phyloP scores from a whole-genome alignment of 306 rosid species.

The Cyclanthera cordifolia region DNA sequence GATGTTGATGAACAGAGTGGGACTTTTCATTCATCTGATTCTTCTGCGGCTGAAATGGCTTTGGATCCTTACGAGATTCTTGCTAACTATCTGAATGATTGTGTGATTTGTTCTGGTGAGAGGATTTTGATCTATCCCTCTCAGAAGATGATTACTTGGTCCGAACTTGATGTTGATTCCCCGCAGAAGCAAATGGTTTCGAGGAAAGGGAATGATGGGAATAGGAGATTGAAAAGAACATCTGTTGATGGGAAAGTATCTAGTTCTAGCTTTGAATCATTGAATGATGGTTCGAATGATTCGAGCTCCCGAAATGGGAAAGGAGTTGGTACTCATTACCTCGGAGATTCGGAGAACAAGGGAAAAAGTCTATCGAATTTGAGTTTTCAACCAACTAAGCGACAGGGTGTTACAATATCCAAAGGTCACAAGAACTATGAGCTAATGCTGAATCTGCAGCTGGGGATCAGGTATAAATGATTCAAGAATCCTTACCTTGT shows the following conservation, averaged over 20 bases:
- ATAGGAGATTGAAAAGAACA: slow-evolving; percentile 22
- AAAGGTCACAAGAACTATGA: slow-evolving; percentile 87
- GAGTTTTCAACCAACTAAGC: slow-evolving; percentile 39
- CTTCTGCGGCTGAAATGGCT: slow-evolving; percentile 19
- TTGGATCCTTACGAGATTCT: slow-evolving; percentile 58
- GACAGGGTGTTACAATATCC: slow-evolving; percentile 66
- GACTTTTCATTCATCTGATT: slow-evolving; percentile 41
- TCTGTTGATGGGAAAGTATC: slow-evolving; percentile 42
- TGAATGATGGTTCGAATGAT: slow-evolving; percentile 15
- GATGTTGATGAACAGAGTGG: slow-evolving; percentile 50
- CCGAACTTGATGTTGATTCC: slow-evolving; percentile 22
- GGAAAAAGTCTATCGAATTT: slow-evolving; percentile 18
- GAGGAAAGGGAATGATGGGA: slow-evolving; percentile 26
- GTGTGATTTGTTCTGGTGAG: slow-evolving; percentile 34
- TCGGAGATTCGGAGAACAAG: slow-evolving; percentile 21
- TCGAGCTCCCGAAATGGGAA: slow-evolving; percentile 24
- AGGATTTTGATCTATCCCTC: slow-evolving; percentile 58
- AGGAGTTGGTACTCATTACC: slow-evolving; percentile 25
- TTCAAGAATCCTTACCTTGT: slow-evolving; percentile 10
- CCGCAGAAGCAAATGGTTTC: slow-evolving; percentile 16
- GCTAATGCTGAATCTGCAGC: slow-evolving; percentile 95
- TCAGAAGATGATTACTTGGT: slow-evolving; percentile 40
- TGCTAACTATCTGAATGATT: slow-evolving; percentile 36
- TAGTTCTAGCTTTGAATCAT: slow-evolving; percentile 32
- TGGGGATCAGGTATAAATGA: slow-evolving; percentile 78